Percentiles rank a stretch among this genome's conserved stretches.
phyloP scores from a whole-genome alignment of 106 monocot species.

The Apostasia shenzhenica region DNA sequence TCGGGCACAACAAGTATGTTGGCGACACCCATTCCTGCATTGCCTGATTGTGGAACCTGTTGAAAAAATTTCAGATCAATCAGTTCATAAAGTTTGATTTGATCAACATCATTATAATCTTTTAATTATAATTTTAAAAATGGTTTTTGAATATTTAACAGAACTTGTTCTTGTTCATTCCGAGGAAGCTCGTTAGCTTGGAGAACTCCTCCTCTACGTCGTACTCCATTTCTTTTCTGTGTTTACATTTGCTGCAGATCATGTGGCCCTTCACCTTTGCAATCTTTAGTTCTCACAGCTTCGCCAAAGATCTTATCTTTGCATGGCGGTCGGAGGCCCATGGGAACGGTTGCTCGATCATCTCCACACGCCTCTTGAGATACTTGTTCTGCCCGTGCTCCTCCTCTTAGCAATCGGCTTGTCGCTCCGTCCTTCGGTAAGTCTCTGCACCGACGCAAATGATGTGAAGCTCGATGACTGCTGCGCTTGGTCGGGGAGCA shows the following conservation, averaged over 20 bases:
- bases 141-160: too few species aligned
- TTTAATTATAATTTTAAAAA: too few species aligned
- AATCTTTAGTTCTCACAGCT: constrained; percentile 2
- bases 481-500: too few species aligned
- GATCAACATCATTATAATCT: too few species aligned
- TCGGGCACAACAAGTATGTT: constrained; percentile 5
- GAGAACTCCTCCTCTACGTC: constrained; percentile 10
- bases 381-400: too few species aligned
- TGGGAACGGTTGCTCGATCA: constrained; percentile 17
- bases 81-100: too few species aligned
- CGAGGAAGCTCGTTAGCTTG: constrained; percentile 11
- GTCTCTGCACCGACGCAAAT: too few species aligned
- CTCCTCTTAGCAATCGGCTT: too few species aligned
- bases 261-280: constrained; percentile 11
- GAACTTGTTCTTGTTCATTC: not conserved
- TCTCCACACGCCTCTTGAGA: not conserved
- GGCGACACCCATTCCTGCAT: constrained; percentile 23
- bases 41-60: constrained; percentile 16
- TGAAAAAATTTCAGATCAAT: too few species aligned
- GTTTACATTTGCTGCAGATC: constrained; percentile 31
- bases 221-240: not conserved
- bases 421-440: too few species aligned
- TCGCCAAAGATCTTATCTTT: constrained; percentile 4
- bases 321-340: constrained; percentile 25
- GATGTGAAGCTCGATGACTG: too few species aligned